Conservation (phyloP, 768 basidiomycete species). For the Flagelloscypha sp. region DNA sequence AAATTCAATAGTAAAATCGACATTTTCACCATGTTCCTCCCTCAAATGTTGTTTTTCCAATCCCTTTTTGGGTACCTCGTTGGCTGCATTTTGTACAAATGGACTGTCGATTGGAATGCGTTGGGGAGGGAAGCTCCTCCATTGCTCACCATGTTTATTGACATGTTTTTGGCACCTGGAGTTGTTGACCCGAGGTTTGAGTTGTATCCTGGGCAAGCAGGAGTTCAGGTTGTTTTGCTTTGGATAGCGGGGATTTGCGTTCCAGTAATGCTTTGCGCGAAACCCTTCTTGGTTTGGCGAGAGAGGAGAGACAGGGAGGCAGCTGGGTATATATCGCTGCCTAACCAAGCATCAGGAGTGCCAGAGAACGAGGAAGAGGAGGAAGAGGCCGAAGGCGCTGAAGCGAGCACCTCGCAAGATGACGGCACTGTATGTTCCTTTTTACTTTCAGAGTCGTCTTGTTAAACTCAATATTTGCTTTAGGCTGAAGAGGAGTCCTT, state of each 20-base stretch:
- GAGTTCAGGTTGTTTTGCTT: constrained; percentile 73
- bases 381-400: constrained; percentile 77
- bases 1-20: constrained; percentile 83
- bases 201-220: constrained; percentile 82
- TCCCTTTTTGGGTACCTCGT: constrained; percentile 97
- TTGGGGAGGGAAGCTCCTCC: constrained; percentile 70
- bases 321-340: constrained; percentile 75
- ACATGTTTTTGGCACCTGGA: constrained; percentile 92
- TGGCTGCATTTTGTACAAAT: constrained; percentile 93
- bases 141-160: constrained; percentile 90
- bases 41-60: constrained; percentile 95
- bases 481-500: constrained; percentile 80
- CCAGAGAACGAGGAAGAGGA: constrained; percentile 60
- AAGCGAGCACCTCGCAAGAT: constrained; percentile 64
- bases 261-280: constrained; percentile 87
- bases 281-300: constrained; percentile 88
- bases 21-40: constrained; percentile 92
- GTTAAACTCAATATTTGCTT: constrained; percentile 7
- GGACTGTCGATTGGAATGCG: constrained; percentile 86
- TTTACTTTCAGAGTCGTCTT: constrained; percentile 12
- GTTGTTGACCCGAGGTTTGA: constrained; percentile 57
- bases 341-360: constrained; percentile 46
- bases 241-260: constrained; percentile 79
- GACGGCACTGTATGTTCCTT: constrained; percentile 23
- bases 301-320: constrained; percentile 79